Evolutionary conservation across 2,329 filamentous ascomycete species (phyloP), one percentile per base, ranked within the genome.

Genomic region (Trichoderma koningiopsis): DNA sequence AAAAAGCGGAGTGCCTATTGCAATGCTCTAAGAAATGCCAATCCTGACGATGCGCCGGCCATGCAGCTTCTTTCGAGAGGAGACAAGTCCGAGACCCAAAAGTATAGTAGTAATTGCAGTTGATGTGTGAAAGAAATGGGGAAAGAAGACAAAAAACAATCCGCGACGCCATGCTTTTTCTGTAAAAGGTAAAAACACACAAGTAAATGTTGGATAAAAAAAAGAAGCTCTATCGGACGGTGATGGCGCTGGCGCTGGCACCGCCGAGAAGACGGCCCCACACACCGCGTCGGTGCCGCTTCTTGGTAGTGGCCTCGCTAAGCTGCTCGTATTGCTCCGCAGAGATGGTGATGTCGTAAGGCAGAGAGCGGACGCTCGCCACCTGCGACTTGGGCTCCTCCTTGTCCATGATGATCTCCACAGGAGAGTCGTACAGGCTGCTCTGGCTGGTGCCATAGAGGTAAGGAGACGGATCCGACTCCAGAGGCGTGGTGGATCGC

Each of bases 321-420:
- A 86, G 75, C 68, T 83, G 81, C 70, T 82, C 81, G 70, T 87
- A 81, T 70, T 87, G 83, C 31, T 88, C 85, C 40, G 79, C 74
- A 70, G 82, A 83, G 73, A 87, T 86, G 78, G 82, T 83, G 73
- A 87, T 86, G 78, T 88, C 86, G 77, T 87, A 88, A 6, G 86
- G 84, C 5, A 88, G 83, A 72, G 84, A 77, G 65, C 77, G 75
- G 27, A 74, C 73, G 72, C 74, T 74, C 27, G 77, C 75, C 22
- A 76, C 74, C 52, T 72, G 74, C 35, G 74, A 74, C 74, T 81
- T 82, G 71, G 79, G 77, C 61, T 79, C 77, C 69, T 82, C 72
- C 79, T 74, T 79, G 53, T 81, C 79, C 66, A 83, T 73, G 57
- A 83, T 77, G 59, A 85, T 77, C 74, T 85, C 80, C 37, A 85